phyloP scores from a whole-genome alignment of 805 yeast species.

The Candida chilensis region DNA sequence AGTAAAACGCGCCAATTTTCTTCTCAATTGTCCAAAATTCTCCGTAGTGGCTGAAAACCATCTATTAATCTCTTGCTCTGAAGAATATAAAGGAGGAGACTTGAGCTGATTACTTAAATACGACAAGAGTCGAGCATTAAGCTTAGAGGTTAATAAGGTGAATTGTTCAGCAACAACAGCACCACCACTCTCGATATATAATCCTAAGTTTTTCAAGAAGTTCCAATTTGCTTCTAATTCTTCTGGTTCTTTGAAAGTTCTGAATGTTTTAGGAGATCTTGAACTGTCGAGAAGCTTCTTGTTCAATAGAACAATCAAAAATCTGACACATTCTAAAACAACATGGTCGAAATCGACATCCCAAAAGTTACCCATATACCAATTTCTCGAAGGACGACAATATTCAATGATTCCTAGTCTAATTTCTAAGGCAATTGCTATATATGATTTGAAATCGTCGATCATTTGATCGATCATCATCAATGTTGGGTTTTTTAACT shows the following conservation, averaged over 20 bases:
- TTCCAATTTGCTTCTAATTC: conserved; percentile 79
- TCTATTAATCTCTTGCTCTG: conserved; percentile 31
- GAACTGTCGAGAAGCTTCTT: conserved; percentile 75
- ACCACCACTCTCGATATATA: conserved; percentile 73
- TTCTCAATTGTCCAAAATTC: conserved; percentile 64
- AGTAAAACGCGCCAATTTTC: conserved; percentile 76
- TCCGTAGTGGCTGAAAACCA: conserved; percentile 67
- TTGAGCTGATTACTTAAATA: conserved; percentile 67
- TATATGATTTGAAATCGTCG: conserved; percentile 72
- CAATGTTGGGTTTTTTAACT: conserved; percentile 78
- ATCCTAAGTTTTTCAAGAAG: conserved; percentile 68
- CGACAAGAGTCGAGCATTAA: conserved; percentile 58
- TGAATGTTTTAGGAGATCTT: conserved; percentile 48
- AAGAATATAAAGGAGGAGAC: conserved; percentile 40
- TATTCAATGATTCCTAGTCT: conserved; percentile 59
- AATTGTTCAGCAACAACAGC: conserved; percentile 75
- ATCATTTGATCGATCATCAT: conserved; percentile 95
- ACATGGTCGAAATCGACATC: conserved; percentile 58
- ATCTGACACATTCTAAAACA: conserved; percentile 64
- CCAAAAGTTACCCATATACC: conserved; percentile 61
- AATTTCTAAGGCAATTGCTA: conserved; percentile 66
- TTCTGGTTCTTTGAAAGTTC: conserved; percentile 88
- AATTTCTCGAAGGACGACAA: conserved; percentile 50
- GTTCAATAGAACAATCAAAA: conserved; percentile 61
- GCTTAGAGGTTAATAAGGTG: conserved; percentile 50